Base-by-base conservation (phyloP, 305 asterid species). In the Andrographis paniculata region DNA sequence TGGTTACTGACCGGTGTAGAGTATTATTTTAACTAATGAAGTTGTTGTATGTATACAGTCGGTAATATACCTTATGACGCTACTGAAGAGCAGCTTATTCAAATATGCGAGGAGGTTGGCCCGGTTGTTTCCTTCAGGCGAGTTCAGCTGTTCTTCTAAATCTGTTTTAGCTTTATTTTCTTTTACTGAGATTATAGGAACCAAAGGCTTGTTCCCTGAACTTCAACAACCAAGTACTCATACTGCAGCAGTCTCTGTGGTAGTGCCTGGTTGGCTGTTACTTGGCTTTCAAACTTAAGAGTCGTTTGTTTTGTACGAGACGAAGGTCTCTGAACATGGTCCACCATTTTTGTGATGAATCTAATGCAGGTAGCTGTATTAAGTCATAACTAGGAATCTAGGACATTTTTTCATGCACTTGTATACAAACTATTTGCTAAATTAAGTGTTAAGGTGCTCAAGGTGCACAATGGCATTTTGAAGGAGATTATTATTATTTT, bases 11-110 rank as follows among this genome's bases (percentile, higher is more conserved):
- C 37, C 27, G 53, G 11, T 37, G 22, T 55, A 48, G 28, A 47
- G 42, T 22, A n/a, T 58, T 45, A 31, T 19, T 42, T 61, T 40
- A 45, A 51, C 41, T 42, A 14, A 61, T 48, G 27, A 42, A 20
- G 23, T 52, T 47, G 53, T 17, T 52, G 14, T 40, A 7, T 65
- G 41, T 47, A 24, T 55, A 20, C 19, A 87, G 97, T 87, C 71
- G 97, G 97, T 65, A 84, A 88, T 74, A 88, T 88, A 67, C 97
- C 97, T 1, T 88, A 88, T 67, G 97, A 84, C 69, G 93, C 94
- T 48, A 81, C 84, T 28, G 97, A 88, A 69, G 97, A 88, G 58
- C 97, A 81, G 54, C 84, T 88, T 18, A 56, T 79, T 59, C 88
- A 84, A 67, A 79, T 88, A 39, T 88, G 95, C 45, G 95, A 88